Conservation (phyloP, 129 eudicot species). For the Logfia minima region DNA sequence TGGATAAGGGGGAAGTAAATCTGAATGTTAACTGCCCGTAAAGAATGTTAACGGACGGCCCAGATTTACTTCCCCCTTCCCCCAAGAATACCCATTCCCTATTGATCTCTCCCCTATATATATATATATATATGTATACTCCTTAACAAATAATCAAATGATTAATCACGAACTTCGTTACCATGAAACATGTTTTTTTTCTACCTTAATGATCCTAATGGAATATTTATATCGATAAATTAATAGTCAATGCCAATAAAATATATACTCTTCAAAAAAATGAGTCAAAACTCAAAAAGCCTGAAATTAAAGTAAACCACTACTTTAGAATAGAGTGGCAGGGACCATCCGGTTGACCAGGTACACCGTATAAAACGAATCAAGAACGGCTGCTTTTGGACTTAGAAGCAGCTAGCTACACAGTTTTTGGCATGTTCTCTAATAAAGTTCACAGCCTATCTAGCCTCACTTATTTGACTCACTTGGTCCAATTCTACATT, state of each 20-base stretch:
- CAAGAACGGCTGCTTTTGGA: conserved; percentile 25
- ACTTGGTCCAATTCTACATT: neutral
- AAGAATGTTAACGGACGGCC: too few species aligned
- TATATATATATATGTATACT: too few species aligned
- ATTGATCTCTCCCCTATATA: too few species aligned
- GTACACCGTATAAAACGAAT: conserved; percentile 7
- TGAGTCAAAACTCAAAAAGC: conserved; percentile 18
- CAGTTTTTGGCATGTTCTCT: conserved; percentile 19
- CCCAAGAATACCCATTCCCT: too few species aligned
- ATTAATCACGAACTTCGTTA: too few species aligned
- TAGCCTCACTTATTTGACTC: conserved; percentile 31
- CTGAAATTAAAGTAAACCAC: conserved; percentile 9
- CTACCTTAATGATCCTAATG: neutral
- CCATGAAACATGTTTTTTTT: too few species aligned
- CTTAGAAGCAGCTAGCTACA: neutral
- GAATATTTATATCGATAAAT: conserved; percentile 7
- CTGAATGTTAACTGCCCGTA: too few species aligned
- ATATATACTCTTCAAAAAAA: neutral
- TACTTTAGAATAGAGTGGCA: conserved; percentile 24
- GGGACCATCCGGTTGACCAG: conserved; percentile 30
- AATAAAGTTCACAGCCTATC: conserved; percentile 16
- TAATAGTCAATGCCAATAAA: conserved; percentile 19
- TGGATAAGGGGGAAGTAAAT: too few species aligned
- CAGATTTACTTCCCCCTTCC: too few species aligned
- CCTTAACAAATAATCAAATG: too few species aligned